Conservation (phyloP, 441 rosid genomes). For the Oxalis stricta region DNA sequence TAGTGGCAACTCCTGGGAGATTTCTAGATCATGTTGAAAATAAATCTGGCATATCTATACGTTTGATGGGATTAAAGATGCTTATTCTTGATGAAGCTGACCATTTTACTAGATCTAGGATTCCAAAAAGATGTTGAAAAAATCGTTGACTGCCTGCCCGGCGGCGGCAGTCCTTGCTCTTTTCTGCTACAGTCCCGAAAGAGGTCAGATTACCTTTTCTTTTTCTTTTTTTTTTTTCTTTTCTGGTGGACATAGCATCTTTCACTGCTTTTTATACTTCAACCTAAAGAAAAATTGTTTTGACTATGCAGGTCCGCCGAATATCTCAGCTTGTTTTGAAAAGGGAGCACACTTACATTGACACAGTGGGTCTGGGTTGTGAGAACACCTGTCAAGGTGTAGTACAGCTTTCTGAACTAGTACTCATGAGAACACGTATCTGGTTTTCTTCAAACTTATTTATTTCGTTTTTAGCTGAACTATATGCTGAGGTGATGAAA, state of each 20-base stretch:
- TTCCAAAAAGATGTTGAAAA: constrained; percentile 90
- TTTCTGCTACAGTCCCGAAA: constrained; percentile 86
- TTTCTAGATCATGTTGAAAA: constrained; percentile 88
- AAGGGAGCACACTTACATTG: constrained; percentile 65
- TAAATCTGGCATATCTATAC: constrained; percentile 58
- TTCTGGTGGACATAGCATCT: constrained; percentile 3
- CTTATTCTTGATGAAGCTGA: constrained; percentile 90
- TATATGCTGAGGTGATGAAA: neutral
- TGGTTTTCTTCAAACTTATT: neutral
- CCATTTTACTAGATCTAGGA: constrained; percentile 78
- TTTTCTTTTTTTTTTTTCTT: too few species aligned
- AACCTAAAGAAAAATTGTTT: neutral
- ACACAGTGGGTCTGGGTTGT: constrained; percentile 67
- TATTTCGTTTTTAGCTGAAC: neutral
- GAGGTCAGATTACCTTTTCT: constrained; percentile 37
- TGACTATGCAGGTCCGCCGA: constrained; percentile 60
- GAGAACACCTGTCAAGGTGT: constrained; percentile 81
- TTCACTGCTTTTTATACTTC: neutral
- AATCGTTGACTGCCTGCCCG: constrained; percentile 75
- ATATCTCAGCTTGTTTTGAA: constrained; percentile 85
- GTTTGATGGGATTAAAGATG: constrained; percentile 81
- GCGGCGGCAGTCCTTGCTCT: constrained; percentile 69
- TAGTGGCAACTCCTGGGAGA: constrained; percentile 95
- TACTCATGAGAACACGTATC: neutral
- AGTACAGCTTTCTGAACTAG: neutral